Base-by-base conservation (phyloP, 2,329 filamentous ascomycete genomes). In the Pezicula carpinea region DNA sequence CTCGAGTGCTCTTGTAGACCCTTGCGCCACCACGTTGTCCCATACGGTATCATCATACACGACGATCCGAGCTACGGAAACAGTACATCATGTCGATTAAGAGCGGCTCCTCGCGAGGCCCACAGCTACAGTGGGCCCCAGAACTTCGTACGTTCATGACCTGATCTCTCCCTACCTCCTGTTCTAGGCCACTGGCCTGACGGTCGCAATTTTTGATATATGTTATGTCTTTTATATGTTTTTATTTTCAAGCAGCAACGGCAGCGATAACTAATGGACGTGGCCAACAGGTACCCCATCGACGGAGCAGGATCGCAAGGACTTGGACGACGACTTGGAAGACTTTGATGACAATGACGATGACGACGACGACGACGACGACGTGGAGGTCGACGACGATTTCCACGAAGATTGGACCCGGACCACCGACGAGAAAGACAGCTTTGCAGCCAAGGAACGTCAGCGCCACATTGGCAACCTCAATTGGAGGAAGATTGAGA, bases 401-500 rank as follows among this genome's bases (percentile, higher is more conserved):
- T 40, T 23, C 22, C n/a, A 23, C n/a, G 38, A 40, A 15, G 38
- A 40, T 23, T 40, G 38, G 38, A 22, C 19, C 7, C 21, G 22
- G 17, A 40, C 38, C n/a, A 40, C 38, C 18, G 22, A 15, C 13
- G 38, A 40, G 6, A 40, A 40, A 26, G 22, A 40, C 38, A 40
- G 38, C 15, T 40, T 40, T n/a, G 38, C 38, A 11, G 10, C 38
- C 13, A 19, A 40, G 22, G 18, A 40, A 14, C 19, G 21, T 4
- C 38, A 22, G 1, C 18, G n/a, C 3, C 23, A 21, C 19, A 40
- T 40, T 23, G 38, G 38, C n/a, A 13, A 22, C 10, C 6, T 40
- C 10, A 40, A 40, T n/a, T 40, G 38, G 38, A 40, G 26, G 11
- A 40, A 40, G 38, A 40, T 40, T n/a, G 22, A 40, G 13, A 40